Base-by-base conservation (phyloP, 176 grass and related monocot genomes). In the Saccharum spontaneum region DNA sequence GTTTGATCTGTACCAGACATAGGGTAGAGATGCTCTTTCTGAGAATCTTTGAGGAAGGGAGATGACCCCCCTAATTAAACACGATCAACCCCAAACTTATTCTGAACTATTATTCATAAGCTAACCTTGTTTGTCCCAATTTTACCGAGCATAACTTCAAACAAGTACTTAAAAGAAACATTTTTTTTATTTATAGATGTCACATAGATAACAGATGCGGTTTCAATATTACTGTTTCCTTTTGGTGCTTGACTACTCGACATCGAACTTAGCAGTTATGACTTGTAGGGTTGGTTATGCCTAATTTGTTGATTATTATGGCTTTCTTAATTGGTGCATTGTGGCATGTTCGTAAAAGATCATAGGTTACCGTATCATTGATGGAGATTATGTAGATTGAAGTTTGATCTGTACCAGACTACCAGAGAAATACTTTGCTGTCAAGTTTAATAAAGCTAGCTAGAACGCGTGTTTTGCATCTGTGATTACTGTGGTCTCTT, bases 21-120 rank as follows among this genome's bases (percentile, higher is more conserved):
- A 28, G 28, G 16, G 5, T 40, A 31, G 14, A 34, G 8, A 36
- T 78, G 24, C 24, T 72, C 45, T 82, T 73, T 46, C 43, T 78
- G 6, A 33, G 9, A 72, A 65, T 54, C 9, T 37, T 71, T 55
- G 33, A n/a, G 55, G 78, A 78, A 39, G 23, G 50, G 33, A 31
- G 43, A 66, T 54, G 34, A 3, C 17, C 16, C 23, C 23, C 22
- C n/a, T 44, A n/a, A 64, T 14, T 37, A 16, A 67, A 36, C 8
- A 33, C 6, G 15, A 1, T 66, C 45, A 59, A 36, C 78, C 4
- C 6, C 34, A 31, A 75, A 23, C 43, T 41, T 80, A 5, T 63
- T 55, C n/a, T 76, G 23, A 13, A 44, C 23, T 76, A 75, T 75
- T 41, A 52, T 86, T 80, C 60, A 8, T 67, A 41, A 8, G 73